These are phyloP conservation scores for Aspergillus sclerotiicarbonarius DNA, from an alignment of 495 filamentous ascomycete genomes.

Conservation along the genomic window DNA sequence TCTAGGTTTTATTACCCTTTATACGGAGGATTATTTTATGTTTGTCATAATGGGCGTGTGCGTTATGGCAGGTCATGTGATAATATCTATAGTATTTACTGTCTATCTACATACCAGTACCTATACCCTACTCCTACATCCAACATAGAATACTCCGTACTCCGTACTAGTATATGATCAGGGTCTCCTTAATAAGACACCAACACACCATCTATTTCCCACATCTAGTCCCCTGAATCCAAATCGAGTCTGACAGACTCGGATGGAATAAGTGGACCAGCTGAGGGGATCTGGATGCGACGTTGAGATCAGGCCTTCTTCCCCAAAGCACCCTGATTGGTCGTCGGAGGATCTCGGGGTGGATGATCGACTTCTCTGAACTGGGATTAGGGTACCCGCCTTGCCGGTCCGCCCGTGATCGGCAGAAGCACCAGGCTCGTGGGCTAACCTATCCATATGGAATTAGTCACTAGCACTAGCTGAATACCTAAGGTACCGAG, in stretches of 20 bases:
- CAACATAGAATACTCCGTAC: too few relatives aligned
- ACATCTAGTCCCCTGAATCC: too few relatives aligned
- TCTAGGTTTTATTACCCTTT: neutral
- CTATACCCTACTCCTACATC: too few relatives aligned
- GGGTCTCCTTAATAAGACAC: too few relatives aligned
- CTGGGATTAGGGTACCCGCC: slow-evolving; percentile 29
- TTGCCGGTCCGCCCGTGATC: slow-evolving; percentile 28
- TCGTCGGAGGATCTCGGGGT: slow-evolving; percentile 37
- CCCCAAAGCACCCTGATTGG: slow-evolving; percentile 24
- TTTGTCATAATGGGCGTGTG: too few relatives aligned
- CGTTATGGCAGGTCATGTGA: too few relatives aligned
- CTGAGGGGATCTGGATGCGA: slow-evolving; percentile 9
- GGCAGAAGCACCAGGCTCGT: slow-evolving; percentile 7
- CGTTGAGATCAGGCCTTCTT: slow-evolving; percentile 11
- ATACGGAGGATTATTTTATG: too few relatives aligned
- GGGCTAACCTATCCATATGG: neutral
- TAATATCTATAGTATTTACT: too few relatives aligned
- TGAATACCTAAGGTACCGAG: neutral
- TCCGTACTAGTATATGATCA: too few relatives aligned
- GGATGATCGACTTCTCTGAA: slow-evolving; percentile 7
- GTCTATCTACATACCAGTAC: too few relatives aligned
- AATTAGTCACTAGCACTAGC: neutral
- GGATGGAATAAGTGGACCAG: slow-evolving; percentile 12
- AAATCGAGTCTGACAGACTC: too few relatives aligned
- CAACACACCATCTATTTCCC: too few relatives aligned